Percentiles rank a stretch among this genome's conserved stretches.
Evolutionary conservation across 306 rosid species (phyloP).

Genomic region (Malus asiatica): DNA sequence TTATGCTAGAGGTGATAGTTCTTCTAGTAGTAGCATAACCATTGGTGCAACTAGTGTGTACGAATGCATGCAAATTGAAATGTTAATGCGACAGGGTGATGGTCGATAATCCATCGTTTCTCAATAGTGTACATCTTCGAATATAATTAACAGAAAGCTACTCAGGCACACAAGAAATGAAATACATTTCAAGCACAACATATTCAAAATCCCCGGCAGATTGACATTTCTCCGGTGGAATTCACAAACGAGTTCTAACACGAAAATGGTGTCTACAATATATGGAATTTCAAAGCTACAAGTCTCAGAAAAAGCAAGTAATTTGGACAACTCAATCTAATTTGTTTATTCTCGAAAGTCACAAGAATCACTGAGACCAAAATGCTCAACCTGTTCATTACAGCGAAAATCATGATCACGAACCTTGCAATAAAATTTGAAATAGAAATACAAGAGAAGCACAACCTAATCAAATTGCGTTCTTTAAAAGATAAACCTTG

Average conservation of each 20-base stretch:
- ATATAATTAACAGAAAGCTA: too few relatives aligned
- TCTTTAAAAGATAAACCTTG: not conserved
- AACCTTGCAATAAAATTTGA: not conserved
- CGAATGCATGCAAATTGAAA: conserved; percentile 11
- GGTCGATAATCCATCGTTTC: not conserved
- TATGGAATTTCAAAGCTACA: not conserved
- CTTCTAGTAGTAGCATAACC: not conserved
- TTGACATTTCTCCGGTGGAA: not conserved
- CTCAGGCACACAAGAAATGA: not conserved
- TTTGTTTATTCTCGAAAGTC: conserved; percentile 12
- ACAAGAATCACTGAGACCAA: conserved; percentile 5
- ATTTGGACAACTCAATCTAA: conserved; percentile 1
- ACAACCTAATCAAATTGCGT: conserved; percentile 3
- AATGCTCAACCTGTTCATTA: conserved; percentile 1
- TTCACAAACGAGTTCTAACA: not conserved
- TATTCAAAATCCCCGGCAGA: not conserved
- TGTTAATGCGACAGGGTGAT: not conserved
- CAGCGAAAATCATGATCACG: not conserved
- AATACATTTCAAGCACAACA: not conserved
- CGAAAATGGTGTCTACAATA: not conserved
- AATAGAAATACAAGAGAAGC: conserved; percentile 13
- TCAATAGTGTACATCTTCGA: too few relatives aligned
- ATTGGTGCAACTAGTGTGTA: not conserved
- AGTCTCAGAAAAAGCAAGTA: not conserved
- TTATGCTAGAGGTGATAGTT: not conserved